phyloP scores from a whole-genome alignment of 2,329 filamentous ascomycete genomes.

The Tolypocladium capitatum region DNA sequence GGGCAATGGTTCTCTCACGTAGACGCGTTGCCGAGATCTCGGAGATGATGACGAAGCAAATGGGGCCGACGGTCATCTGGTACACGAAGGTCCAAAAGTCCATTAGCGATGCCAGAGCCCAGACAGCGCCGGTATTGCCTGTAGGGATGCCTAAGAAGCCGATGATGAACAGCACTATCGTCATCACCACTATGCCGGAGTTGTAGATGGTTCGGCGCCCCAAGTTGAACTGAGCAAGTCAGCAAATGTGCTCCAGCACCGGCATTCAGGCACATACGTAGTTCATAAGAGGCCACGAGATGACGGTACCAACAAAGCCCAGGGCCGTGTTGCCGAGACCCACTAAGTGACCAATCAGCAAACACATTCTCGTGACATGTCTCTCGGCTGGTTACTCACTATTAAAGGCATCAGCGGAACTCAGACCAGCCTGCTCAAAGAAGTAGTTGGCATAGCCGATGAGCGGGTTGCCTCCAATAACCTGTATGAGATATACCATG shows the following conservation, averaged over 20 bases:
- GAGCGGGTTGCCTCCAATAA: conserved; percentile 49
- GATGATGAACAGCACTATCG: conserved; percentile 26
- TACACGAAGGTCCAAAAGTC: conserved; percentile 29
- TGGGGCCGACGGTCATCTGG: conserved; percentile 27
- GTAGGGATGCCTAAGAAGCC: conserved; percentile 24
- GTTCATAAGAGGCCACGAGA: conserved; percentile 27
- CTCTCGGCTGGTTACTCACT: conserved; percentile 3
- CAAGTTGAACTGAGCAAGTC: conserved; percentile 8
- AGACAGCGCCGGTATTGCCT: conserved; percentile 17
- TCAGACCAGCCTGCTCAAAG: conserved; percentile 19
- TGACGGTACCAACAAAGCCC: conserved; percentile 25
- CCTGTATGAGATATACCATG: conserved; percentile 53
- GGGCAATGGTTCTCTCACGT: conserved; percentile 17
- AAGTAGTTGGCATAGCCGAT: conserved; percentile 45
- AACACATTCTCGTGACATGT: too few relatives aligned
- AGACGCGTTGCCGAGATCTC: conserved; percentile 23
- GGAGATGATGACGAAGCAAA: conserved; percentile 27
- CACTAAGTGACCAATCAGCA: conserved; percentile 3
- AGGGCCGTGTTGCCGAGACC: conserved; percentile 24
- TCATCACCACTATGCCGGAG: conserved; percentile 11
- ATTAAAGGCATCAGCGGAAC: conserved; percentile 9
- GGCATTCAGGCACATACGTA: conserved; percentile 4
- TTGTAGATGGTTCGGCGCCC: conserved; percentile 28
- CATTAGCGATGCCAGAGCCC: conserved; percentile 24
- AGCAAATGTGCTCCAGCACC: background rate